Conservation (phyloP, 2,329 filamentous ascomycete species). For the Fusarium citri region DNA sequence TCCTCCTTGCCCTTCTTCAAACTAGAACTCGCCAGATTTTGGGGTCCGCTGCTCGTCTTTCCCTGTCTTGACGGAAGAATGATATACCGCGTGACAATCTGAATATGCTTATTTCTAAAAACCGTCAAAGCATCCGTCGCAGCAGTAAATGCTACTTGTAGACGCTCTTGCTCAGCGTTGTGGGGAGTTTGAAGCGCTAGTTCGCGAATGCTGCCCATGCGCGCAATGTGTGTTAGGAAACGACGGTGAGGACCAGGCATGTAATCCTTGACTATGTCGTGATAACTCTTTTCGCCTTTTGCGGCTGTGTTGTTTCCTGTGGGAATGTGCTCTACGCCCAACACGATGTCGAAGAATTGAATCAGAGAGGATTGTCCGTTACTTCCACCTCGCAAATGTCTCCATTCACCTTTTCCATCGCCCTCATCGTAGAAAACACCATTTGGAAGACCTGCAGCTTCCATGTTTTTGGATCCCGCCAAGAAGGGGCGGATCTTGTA, state of each 20-base stretch:
- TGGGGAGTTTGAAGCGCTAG: slow-evolving; percentile 68
- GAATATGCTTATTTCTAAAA: slow-evolving; percentile 87
- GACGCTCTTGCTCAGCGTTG: slow-evolving; percentile 61
- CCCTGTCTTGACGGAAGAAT: slow-evolving; percentile 75
- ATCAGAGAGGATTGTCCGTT: slow-evolving; percentile 94
- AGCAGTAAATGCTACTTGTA: slow-evolving; percentile 70
- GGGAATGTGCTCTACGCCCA: slow-evolving; percentile 80
- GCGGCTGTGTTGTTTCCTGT: slow-evolving; percentile 50
- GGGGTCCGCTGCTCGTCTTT: slow-evolving; percentile 37
- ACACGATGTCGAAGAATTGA: slow-evolving; percentile 89
- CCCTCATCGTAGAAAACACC: slow-evolving; percentile 88
- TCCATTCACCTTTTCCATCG: slow-evolving; percentile 73
- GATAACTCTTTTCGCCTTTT: slow-evolving; percentile 55
- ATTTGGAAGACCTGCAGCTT: slow-evolving; percentile 80
- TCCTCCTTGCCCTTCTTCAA: slow-evolving; percentile 55
- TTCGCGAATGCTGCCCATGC: slow-evolving; percentile 78
- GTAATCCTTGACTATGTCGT: slow-evolving; percentile 81
- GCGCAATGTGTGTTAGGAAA: slow-evolving; percentile 78
- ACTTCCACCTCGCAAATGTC: slow-evolving; percentile 86
- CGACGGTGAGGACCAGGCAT: slow-evolving; percentile 88
- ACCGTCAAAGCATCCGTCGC: slow-evolving; percentile 80
- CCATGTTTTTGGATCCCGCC: slow-evolving; percentile 94
- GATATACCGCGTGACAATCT: slow-evolving; percentile 91
- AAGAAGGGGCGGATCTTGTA: slow-evolving; percentile 88
- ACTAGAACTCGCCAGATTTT: slow-evolving; percentile 61